Evolutionary conservation across 495 filamentous ascomycete genomes (phyloP), one percentile per base, ranked within the genome.

Genomic region (Trichoderma virens): DNA sequence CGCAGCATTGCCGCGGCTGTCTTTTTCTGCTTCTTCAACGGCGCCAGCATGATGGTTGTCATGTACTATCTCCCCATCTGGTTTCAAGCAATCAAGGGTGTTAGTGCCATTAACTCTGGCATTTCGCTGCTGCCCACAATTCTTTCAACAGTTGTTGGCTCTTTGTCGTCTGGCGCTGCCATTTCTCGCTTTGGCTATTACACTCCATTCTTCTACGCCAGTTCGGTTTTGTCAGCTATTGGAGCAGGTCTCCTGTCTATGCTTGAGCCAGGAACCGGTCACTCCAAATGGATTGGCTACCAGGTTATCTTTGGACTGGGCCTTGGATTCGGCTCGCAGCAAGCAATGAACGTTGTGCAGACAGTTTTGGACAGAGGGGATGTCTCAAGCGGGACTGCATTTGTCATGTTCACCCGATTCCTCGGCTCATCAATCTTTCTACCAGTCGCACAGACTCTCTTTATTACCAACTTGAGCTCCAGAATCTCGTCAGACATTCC

Each of bases 71-170:
- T 89, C 1, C 86, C 85, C 6, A 79, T 89, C 63, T 90, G 84
- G 84, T 88, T 90, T 70, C 88, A 91, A 69, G 84, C 83, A 13
- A 84, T 86, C 69, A 78, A 84, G 62, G 79, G 78, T n/a, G 72
- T 75, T 7, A 75, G 76, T 0, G 82, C 83, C n/a, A 75, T 79
- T 0, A 73, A 80, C 38, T 80, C 78, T 0, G 81, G 81, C 18
- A 80, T 84, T 64, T 72, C 75, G 64, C 76, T 79, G 59, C 74
- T 86, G 11, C 83, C 83, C 0, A 66, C 75, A 23, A 68, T 77
- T 34, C 70, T 80, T 5, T 62, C 76, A 14, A 64, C 75, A 47
- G 75, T 79, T 11, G 63, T 74, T 16, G 69, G 72, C 34, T 72
- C 70, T n/a, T 72, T 79, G 38, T 14, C 68, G 4, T 71, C 79